Conservation (phyloP, 208 protist species). For the Trichomonas gallinae region DNA sequence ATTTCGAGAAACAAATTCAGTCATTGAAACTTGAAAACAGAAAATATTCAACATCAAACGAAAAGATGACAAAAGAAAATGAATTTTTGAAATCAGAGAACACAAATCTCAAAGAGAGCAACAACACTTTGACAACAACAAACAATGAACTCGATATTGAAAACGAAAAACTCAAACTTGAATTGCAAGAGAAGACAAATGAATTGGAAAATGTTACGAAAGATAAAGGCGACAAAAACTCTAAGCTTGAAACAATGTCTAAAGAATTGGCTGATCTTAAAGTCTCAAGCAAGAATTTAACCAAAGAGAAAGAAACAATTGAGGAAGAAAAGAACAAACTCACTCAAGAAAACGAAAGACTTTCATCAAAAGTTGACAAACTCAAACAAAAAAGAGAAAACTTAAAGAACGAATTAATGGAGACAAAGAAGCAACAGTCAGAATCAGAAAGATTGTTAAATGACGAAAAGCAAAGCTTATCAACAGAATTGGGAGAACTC, state of each 20-base stretch:
- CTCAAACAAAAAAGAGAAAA: not conserved
- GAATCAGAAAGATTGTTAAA: not conserved
- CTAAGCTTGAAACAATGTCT: not conserved
- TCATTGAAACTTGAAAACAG: not conserved
- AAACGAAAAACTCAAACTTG: not conserved
- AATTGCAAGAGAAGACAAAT: not conserved
- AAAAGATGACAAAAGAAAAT: not conserved
- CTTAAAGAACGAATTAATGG: not conserved
- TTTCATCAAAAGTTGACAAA: not conserved
- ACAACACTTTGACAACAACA: not conserved
- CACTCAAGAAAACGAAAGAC: not conserved
- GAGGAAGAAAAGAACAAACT: not conserved
- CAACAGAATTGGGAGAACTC: not conserved
- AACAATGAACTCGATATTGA: not conserved
- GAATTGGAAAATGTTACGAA: not conserved
- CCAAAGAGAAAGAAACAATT: not conserved
- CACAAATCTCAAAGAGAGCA: not conserved
- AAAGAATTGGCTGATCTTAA: not conserved
- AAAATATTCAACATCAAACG: not conserved
- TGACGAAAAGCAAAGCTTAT: not conserved
- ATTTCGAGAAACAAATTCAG: not conserved
- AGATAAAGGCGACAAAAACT: not conserved
- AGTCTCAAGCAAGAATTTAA: not conserved
- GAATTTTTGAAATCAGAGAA: not conserved
- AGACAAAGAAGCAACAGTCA: not conserved